phyloP scores from a whole-genome alignment of 2,329 filamentous ascomycete genomes.

The Metarhizium sp. region DNA sequence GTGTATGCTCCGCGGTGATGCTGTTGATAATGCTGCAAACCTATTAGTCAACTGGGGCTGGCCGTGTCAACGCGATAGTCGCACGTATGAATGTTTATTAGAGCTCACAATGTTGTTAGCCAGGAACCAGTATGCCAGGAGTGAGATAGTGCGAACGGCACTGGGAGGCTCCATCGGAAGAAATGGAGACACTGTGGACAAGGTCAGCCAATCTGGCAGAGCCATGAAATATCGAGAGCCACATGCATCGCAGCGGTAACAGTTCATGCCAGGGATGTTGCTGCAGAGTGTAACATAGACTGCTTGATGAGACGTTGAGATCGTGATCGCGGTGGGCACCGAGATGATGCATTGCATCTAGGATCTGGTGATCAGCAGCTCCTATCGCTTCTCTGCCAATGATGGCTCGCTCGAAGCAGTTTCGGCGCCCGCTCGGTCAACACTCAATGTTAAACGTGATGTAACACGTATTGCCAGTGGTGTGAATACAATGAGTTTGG shows the following conservation, averaged over 20 bases:
- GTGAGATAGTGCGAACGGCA: not conserved
- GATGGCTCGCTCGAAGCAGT: too few relatives aligned
- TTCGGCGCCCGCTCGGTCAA: too few relatives aligned
- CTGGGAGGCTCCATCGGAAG: conserved; percentile 1
- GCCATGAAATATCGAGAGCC: not conserved
- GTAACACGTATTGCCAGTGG: too few relatives aligned
- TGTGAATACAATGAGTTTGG: too few relatives aligned
- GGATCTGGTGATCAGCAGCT: not conserved
- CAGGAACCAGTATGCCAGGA: not conserved
- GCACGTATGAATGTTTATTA: too few relatives aligned
- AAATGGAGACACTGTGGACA: not conserved
- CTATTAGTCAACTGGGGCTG: not conserved
- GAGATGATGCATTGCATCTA: not conserved
- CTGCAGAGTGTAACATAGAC: not conserved
- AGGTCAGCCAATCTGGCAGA: not conserved
- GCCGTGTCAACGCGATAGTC: not conserved
- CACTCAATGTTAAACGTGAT: too few relatives aligned
- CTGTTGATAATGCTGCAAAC: not conserved
- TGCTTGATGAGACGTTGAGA: not conserved
- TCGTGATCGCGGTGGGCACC: not conserved
- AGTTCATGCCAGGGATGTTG: not conserved
- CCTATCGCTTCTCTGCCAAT: too few relatives aligned
- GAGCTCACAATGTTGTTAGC: not conserved
- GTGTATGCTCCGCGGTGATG: not conserved
- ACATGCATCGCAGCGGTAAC: not conserved